phyloP scores from a whole-genome alignment of 2,329 filamentous ascomycete species.

The Paecilomyces sp. region DNA sequence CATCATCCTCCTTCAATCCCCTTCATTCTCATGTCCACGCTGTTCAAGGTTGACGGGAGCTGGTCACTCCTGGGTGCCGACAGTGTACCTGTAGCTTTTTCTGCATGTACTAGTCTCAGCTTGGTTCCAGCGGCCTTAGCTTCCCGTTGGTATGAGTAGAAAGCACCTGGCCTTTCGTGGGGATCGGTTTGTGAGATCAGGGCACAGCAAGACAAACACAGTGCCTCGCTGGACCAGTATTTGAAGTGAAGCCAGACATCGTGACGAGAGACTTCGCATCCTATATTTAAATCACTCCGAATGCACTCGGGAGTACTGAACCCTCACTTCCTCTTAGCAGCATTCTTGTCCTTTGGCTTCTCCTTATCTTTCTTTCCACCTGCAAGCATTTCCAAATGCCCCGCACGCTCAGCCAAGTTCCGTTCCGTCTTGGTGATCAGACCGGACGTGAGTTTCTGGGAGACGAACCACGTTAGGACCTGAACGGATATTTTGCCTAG shows the following conservation, averaged over 20 bases:
- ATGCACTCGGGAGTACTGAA: conserved; percentile 15
- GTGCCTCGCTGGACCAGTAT: no score
- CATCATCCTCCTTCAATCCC: not conserved
- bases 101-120: no score
- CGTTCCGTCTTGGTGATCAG: conserved; percentile 61
- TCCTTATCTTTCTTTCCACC: conserved; percentile 58
- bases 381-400: conserved; percentile 61
- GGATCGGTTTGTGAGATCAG: no score
- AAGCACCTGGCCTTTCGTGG: no score
- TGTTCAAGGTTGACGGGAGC: not conserved
- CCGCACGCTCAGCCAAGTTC: conserved; percentile 58
- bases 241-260: not conserved
- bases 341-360: conserved; percentile 26
- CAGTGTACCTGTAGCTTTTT: no score
- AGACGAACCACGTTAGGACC: not conserved
- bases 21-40: not conserved
- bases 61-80: no score
- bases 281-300: not conserved
- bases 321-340: conserved; percentile 26
- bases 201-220: no score
- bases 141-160: no score
- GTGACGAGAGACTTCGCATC: not conserved
- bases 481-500: not conserved
- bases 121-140: no score
- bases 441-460: conserved; percentile 54